Base-by-base conservation (phyloP, 108 stramenopile genomes). In the Pseudonitzschia multiseries region DNA sequence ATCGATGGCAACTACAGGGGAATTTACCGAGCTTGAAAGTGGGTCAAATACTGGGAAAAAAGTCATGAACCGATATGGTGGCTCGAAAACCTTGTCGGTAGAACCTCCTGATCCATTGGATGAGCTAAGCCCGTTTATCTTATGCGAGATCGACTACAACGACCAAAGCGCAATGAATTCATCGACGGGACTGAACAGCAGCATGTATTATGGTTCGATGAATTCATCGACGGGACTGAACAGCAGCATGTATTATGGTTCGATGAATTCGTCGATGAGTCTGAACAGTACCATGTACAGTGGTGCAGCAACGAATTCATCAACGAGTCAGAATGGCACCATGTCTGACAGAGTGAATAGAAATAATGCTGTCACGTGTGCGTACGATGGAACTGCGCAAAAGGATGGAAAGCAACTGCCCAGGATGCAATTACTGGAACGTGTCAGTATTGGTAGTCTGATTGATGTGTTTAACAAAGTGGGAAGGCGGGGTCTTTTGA, bases 371-470 rank as follows among this genome's bases (percentile, higher is more conserved):
- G 42, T 72, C 33, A 72, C 50, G 33, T 88, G 84, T 57, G 74
- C 78, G 68, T 88, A 88, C 59, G 84, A 88, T 67, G 67, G 29
- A 50, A 29, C 36, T 52, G 46, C 32, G 40, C 3, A 26, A 56
- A 48, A 48, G 18, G 14, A 24, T 63, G 41, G 14, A 46, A 52
- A 46, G 48, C 18, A 68, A 43, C 20, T 76, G 57, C 56, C 74
- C 28, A 69, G 83, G 26, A 76, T 85, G 48, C 76, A 84, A 60
- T 70, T 94, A n/a, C 67, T 94, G n/a, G 79, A 90, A 62, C 70
- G 93, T 32, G 82, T 89, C 44, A 89, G 87, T 56, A 88, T 95
- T 61, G 76, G 83, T 64, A 87, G 92, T 56, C 76, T 87, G 13
- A 88, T 95, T 12, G 80, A 92, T 67, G 74, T 91, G 12, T 89